Percentiles rank a stretch among this genome's conserved stretches.
phyloP scores from a whole-genome alignment of 2,329 filamentous ascomycete genomes.

The Taxawa tesnikishii region DNA sequence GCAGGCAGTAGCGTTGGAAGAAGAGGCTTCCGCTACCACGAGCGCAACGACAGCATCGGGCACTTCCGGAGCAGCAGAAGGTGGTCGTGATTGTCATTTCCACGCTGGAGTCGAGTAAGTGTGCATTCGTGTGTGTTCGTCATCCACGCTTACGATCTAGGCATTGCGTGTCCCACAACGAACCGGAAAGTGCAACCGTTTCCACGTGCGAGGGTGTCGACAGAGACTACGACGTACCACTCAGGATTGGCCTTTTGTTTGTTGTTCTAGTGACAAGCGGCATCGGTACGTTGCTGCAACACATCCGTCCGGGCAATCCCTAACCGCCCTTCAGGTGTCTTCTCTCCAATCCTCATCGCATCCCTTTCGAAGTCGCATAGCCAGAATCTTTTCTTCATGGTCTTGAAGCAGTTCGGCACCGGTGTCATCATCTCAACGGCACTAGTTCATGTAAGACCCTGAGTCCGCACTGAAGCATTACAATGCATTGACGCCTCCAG shows the following conservation, averaged over 20 bases:
- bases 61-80: too few species aligned
- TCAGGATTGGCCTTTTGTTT: conserved; percentile 61
- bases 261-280: conserved; percentile 57
- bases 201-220: conserved; percentile 34
- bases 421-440: conserved; percentile 62
- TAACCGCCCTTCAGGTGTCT: conserved; percentile 49
- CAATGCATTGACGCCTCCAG: conserved; percentile 25
- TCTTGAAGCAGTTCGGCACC: conserved; percentile 61
- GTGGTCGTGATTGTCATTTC: too few species aligned
- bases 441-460: conserved; percentile 47
- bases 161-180: conserved; percentile 52
- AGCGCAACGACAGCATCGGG: conserved; percentile 21
- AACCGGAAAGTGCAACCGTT: conserved; percentile 22
- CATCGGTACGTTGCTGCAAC: conserved; percentile 43
- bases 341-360: conserved; percentile 51
- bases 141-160: conserved; percentile 18
- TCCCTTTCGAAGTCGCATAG: conserved; percentile 42
- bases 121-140: background rate
- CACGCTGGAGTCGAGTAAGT: conserved; percentile 64
- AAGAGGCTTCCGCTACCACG: conserved; percentile 10
- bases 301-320: too few species aligned
- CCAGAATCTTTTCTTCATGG: conserved; percentile 40
- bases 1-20: conserved; percentile 17
- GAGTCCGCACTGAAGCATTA: background rate
- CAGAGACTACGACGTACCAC: conserved; percentile 53